Conservation (phyloP, 2,329 filamentous ascomycete species). For the Lecanosticta acicola region DNA sequence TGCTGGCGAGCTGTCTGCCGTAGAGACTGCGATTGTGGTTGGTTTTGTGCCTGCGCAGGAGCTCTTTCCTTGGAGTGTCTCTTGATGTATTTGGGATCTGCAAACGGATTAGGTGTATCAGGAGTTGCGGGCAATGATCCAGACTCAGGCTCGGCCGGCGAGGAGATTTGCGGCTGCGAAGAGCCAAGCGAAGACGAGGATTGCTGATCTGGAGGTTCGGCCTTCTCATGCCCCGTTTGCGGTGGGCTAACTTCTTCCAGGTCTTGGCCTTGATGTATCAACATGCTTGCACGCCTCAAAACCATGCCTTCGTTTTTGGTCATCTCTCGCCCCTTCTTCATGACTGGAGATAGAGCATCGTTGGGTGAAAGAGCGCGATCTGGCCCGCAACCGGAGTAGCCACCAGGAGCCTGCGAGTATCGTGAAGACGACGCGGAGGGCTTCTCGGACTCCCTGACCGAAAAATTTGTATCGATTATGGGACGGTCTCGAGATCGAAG, state of each 20-base stretch:
- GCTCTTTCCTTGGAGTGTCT: conserved; percentile 21
- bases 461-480: conserved; percentile 15
- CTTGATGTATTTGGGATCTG: conserved; percentile 26
- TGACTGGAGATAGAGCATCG: conserved; percentile 18
- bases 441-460: conserved; percentile 2
- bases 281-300: conserved; percentile 29
- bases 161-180: conserved; percentile 2
- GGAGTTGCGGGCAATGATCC: conserved; percentile 19
- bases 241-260: conserved; percentile 16
- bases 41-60: conserved; percentile 7
- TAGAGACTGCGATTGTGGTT: conserved; percentile 4
- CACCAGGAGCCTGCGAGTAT: background rate
- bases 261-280: conserved; percentile 23
- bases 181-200: conserved; percentile 9
- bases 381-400: background rate
- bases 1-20: conserved; percentile 6
- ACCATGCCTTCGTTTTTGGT: conserved; percentile 28
- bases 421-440: background rate
- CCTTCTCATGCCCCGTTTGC: background rate
- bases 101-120: conserved; percentile 21
- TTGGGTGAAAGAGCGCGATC: conserved; percentile 9
- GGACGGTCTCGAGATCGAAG: conserved; percentile 7
- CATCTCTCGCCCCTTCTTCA: conserved; percentile 24
- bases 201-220: conserved; percentile 3
- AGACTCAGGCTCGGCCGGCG: conserved; percentile 10